Base-by-base conservation (phyloP, 2,329 filamentous ascomycete species). In the Paradendryphiella salina region DNA sequence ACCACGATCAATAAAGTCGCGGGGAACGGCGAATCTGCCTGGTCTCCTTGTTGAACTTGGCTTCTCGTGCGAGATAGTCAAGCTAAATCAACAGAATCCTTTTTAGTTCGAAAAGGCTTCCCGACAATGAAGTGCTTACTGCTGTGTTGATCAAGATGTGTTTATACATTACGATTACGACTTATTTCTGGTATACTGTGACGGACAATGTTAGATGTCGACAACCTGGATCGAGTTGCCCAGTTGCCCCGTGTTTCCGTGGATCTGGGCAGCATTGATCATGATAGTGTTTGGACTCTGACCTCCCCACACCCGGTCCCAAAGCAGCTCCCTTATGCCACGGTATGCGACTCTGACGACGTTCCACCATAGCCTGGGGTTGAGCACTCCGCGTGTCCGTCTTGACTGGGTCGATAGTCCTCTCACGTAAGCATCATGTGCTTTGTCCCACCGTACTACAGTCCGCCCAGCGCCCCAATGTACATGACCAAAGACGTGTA, bases 401-500 rank as follows among this genome's bases (percentile, higher is more conserved):
- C 74, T 73, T 13, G 67, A 66, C 41, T 75, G 60, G 8, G 75
- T 70, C 2, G 67, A 66, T 65, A 81, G 77, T 18, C 90, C 78
- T n/a, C 78, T 76, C 73, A 93, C 89, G 73, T 90, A 91, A 1
- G 82, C 81, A 26, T 75, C 76, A 72, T 95, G 89, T 52, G 84
- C 82, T 20, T 85, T 81, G 70, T 94, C 89, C 80, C 88, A 96
- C 73, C 84, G 87, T 8, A 88, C 80, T 0, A 84, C 73, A 64
- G 91, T 85, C 35, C 77, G 77, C 13, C 90, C 91, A 37, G 87
- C 82, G 7, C 84, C 88, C 65, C 81, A 87, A 75, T 96, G 91
- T 18, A 92, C 82, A 72, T 96, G 91, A 1, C 90, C 91, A 69
- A 94, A 96, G 39, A 96, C 81, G 71, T 96, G 90, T 11, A 96